A percentile compares a stretch with the other conserved stretches of the same genome.
Conservation (phyloP, 2,329 filamentous ascomycete species). For the Phyllachora maydis region DNA sequence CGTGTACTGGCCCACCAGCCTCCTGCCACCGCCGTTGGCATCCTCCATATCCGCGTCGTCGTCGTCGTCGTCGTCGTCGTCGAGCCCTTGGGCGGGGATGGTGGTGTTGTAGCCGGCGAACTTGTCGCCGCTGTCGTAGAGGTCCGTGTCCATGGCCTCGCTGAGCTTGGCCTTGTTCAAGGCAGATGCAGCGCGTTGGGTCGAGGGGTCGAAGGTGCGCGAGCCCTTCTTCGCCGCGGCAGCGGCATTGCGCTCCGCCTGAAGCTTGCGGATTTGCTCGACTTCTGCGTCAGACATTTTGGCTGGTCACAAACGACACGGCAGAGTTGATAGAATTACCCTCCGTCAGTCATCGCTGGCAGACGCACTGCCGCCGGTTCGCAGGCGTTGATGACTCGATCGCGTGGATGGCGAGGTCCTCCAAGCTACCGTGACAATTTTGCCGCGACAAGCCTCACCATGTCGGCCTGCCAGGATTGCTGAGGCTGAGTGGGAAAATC, state of each 20-base stretch:
- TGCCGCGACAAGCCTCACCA: too few species aligned
- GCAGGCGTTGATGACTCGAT: too few species aligned
- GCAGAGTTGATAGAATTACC: too few species aligned
- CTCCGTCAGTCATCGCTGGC: constrained; percentile 2
- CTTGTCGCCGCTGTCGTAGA: constrained; percentile 71
- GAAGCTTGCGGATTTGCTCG: constrained; percentile 68
- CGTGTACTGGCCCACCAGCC: constrained; percentile 91
- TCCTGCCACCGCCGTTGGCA: constrained; percentile 49
- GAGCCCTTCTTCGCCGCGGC: constrained; percentile 63
- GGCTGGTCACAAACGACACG: too few species aligned
- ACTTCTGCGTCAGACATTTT: constrained; percentile 73
- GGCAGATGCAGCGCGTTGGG: constrained; percentile 63
- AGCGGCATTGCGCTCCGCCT: constrained; percentile 78
- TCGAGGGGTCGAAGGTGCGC: constrained; percentile 56
- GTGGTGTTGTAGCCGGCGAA: constrained; percentile 84
- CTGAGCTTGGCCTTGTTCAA: constrained; percentile 89
- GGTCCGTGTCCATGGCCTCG: constrained; percentile 69
- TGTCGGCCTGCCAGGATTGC: too few species aligned
- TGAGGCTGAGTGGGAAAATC: too few species aligned
- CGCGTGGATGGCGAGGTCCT: too few species aligned
- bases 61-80: too few species aligned
- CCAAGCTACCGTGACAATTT: too few species aligned
- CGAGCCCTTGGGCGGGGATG: constrained; percentile 60
- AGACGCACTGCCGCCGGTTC: too few species aligned
- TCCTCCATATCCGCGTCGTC: constrained; percentile 64